A percentile compares a stretch with the other conserved stretches of the same genome.
Evolutionary conservation across 495 filamentous ascomycete genomes (phyloP).

Genomic region (Hypoxylon rickii): DNA sequence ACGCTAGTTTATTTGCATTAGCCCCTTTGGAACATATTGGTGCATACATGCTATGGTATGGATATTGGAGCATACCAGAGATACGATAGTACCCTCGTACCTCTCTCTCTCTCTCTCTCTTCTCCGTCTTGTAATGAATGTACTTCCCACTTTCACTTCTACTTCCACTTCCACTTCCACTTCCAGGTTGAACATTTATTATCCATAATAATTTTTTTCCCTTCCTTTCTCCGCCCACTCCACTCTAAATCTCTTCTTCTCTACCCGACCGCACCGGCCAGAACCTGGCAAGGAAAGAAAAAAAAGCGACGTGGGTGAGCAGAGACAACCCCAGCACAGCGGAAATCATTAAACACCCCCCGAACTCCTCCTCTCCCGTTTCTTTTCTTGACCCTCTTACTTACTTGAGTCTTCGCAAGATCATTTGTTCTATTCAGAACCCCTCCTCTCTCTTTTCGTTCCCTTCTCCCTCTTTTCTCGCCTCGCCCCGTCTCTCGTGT

Average conservation of each 20-base stretch:
- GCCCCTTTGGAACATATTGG: slow-evolving; percentile 12
- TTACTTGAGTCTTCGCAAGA: slow-evolving; percentile 36
- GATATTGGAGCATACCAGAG: too few relatives aligned
- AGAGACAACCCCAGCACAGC: slow-evolving; percentile 31
- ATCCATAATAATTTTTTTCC: slow-evolving; percentile 1
- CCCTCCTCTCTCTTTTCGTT: slow-evolving; percentile 34
- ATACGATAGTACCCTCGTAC: too few relatives aligned
- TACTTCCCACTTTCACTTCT: too few relatives aligned
- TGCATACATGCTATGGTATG: too few relatives aligned
- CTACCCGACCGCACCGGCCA: slow-evolving; percentile 34
- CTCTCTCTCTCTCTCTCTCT: too few relatives aligned
- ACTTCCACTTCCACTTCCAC: too few relatives aligned
- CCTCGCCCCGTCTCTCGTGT: slow-evolving; percentile 36
- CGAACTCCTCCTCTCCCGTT: slow-evolving; percentile 33
- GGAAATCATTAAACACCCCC: slow-evolving; percentile 44
- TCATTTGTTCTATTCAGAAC: slow-evolving; percentile 42
- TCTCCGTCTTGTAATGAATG: too few relatives aligned
- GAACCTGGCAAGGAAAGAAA: slow-evolving; percentile 3
- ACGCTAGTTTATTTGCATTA: slow-evolving; percentile 26
- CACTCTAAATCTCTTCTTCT: slow-evolving; percentile 37
- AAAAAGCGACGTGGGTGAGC: too few relatives aligned
- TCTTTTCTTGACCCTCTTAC: slow-evolving; percentile 37
- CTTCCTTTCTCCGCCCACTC: slow-evolving; percentile 21
- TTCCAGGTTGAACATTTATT: too few relatives aligned
- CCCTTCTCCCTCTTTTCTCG: slow-evolving; percentile 21